Conservation (phyloP, 2,329 filamentous ascomycete genomes). For the Neurospora sp. region DNA sequence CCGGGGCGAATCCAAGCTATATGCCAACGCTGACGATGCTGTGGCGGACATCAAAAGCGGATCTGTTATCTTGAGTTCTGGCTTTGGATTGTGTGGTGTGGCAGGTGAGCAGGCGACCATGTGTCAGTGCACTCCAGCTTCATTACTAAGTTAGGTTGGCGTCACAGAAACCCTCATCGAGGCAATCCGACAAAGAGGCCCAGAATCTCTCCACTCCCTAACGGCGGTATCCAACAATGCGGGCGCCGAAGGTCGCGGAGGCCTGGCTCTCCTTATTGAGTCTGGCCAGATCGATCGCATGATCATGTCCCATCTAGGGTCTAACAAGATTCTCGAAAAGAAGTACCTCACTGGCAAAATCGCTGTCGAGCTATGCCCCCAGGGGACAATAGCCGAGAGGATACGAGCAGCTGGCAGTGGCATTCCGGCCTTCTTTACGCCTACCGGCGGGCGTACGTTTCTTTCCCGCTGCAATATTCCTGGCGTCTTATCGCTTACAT, state of each 20-base stretch:
- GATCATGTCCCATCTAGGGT: constrained; percentile 66
- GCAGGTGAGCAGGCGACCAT: constrained; percentile 38
- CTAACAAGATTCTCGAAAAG: constrained; percentile 66
- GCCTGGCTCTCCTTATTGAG: constrained; percentile 58
- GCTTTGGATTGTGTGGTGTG: constrained; percentile 75
- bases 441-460: constrained; percentile 57
- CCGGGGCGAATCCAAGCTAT: constrained; percentile 36
- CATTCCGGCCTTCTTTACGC: constrained; percentile 73
- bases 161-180: constrained; percentile 54
- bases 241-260: constrained; percentile 57
- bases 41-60: constrained; percentile 62
- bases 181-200: constrained; percentile 51
- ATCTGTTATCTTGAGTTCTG: constrained; percentile 63
- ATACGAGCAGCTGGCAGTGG: constrained; percentile 65
- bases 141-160: background rate
- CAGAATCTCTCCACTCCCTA: constrained; percentile 53
- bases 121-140: background rate
- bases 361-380: constrained; percentile 66
- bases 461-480: background rate
- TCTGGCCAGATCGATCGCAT: constrained; percentile 63
- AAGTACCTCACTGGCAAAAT: constrained; percentile 68
- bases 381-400: constrained; percentile 65
- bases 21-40: constrained; percentile 52
- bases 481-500: background rate
- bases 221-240: constrained; percentile 78